These are phyloP conservation scores for Rubus parviflorus DNA, from an alignment of 306 rosid species.

Conservation along the genomic window DNA sequence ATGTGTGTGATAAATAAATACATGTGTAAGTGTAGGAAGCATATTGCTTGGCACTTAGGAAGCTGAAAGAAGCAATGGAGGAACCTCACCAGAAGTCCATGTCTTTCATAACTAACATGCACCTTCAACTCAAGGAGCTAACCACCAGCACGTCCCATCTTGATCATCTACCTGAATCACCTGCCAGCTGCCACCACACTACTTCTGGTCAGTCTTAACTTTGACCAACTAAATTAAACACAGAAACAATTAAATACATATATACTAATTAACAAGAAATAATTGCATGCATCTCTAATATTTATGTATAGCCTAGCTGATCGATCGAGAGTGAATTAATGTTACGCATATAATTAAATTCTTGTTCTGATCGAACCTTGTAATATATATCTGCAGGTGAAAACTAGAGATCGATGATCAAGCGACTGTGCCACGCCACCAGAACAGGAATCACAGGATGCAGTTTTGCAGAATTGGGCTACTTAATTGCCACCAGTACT, in stretches of 20 bases:
- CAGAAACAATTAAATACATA: background rate
- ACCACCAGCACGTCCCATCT: constrained; percentile 16
- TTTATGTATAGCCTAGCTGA: too few species aligned
- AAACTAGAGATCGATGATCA: background rate
- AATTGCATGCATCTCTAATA: background rate
- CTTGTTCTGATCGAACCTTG: background rate
- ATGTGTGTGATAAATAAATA: background rate
- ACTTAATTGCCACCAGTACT: background rate
- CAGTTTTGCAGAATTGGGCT: background rate
- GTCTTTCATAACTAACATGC: constrained; percentile 77
- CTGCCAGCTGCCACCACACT: constrained; percentile 23
- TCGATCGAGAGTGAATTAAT: too few species aligned
- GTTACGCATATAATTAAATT: background rate
- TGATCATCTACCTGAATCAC: constrained; percentile 6
- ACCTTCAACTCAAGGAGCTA: constrained; percentile 66
- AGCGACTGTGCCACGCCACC: background rate
- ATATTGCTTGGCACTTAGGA: constrained; percentile 65
- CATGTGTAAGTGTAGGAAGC: constrained; percentile 49
- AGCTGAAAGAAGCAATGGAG: constrained; percentile 82
- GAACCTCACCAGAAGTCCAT: constrained; percentile 69
- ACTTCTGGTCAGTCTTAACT: constrained; percentile 29
- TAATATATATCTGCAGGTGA: background rate
- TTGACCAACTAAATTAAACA: background rate
- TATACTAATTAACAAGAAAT: background rate
- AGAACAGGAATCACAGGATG: background rate